These are phyloP conservation scores for Cyanidioschyzon merolae DNA, from an alignment of 23 red algal genomes.

Conservation along the genomic window DNA sequence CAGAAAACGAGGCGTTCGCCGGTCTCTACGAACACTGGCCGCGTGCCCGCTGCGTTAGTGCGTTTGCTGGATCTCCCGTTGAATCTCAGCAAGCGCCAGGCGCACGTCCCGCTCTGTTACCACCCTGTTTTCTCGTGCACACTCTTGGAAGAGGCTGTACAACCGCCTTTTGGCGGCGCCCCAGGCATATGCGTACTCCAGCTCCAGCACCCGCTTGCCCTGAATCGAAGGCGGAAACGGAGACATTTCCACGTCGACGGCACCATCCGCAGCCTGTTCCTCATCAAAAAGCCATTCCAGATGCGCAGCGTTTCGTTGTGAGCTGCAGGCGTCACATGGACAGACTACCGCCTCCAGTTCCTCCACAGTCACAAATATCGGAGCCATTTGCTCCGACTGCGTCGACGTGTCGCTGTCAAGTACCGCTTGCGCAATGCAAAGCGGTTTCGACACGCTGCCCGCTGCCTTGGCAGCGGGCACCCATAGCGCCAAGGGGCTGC, in stretches of 20 bases:
- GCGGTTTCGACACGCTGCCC: neutral
- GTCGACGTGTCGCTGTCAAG: neutral
- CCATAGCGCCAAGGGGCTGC: neutral
- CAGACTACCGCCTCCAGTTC: neutral
- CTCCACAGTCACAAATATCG: neutral
- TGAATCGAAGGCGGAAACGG: neutral
- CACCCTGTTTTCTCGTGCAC: neutral
- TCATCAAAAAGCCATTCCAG: neutral
- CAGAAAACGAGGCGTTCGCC: too few relatives aligned
- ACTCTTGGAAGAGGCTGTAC: conserved; percentile 5
- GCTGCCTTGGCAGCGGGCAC: neutral
- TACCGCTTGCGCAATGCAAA: neutral
- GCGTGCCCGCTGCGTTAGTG: too few relatives aligned
- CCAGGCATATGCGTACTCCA: neutral
- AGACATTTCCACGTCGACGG: neutral
- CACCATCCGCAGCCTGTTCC: neutral
- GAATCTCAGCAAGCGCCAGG: neutral
- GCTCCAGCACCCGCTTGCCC: neutral
- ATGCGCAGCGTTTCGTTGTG: neutral
- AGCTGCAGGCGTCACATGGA: neutral
- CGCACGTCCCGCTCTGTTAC: neutral
- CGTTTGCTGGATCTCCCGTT: neutral
- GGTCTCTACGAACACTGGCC: too few relatives aligned
- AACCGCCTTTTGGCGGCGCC: neutral
- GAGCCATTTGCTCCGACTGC: neutral